Evolutionary conservation across 768 basidiomycete genomes (phyloP).

Genomic region (Trametes cingulata): DNA sequence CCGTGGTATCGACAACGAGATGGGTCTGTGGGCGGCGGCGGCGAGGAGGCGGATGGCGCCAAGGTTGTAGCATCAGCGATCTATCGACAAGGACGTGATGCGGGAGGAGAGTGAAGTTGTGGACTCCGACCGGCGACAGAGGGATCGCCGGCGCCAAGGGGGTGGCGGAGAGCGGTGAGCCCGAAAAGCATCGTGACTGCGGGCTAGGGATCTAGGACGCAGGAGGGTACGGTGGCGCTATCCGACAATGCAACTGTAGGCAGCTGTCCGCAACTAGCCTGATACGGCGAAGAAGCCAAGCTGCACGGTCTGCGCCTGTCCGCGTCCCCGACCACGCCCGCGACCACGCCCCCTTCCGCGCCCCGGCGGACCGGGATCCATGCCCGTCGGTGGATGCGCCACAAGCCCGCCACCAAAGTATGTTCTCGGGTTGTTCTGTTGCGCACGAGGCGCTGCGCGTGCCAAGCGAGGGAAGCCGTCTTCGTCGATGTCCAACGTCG

Average conservation of each 20-base stretch:
- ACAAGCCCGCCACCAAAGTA: background rate
- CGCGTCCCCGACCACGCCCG: constrained; percentile 6
- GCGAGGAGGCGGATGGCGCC: background rate
- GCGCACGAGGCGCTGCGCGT: background rate
- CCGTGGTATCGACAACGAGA: background rate
- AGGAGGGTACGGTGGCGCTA: background rate
- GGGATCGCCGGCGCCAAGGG: too few species aligned
- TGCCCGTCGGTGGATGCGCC: background rate
- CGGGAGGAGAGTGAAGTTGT: too few species aligned
- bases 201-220: background rate
- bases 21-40: background rate
- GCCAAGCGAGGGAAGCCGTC: constrained; percentile 2
- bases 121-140: too few species aligned
- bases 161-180: too few species aligned
- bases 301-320: background rate
- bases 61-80: too few species aligned
- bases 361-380: background rate
- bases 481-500: background rate
- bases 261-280: background rate
- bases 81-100: too few species aligned
- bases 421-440: background rate
- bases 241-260: background rate
- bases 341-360: constrained; percentile 11
- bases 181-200: background rate
- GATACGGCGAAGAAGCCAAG: background rate